phyloP scores from a whole-genome alignment of 1,284 basidiomycete species.

The Calocybe gambosa region DNA sequence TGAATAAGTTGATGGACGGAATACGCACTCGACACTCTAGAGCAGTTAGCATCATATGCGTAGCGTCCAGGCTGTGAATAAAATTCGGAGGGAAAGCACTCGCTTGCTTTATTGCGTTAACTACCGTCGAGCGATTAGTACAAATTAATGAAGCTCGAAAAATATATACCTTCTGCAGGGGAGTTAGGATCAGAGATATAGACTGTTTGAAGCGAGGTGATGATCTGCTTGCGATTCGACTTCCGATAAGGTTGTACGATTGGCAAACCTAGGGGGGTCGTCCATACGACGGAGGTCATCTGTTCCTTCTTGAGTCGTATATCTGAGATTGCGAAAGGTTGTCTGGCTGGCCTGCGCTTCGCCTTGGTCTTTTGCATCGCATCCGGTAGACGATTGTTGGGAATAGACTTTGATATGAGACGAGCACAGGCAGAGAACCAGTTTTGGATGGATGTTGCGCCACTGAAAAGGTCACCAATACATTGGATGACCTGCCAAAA shows the following conservation, averaged over 20 bases:
- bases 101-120: constrained; percentile 85
- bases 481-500: constrained; percentile 56
- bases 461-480: constrained; percentile 91
- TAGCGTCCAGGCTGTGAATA: constrained; percentile 96
- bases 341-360: constrained; percentile 2
- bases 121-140: constrained; percentile 28
- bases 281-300: constrained; percentile 97
- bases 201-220: constrained; percentile 87
- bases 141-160: background rate
- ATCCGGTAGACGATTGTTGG: constrained; percentile 63
- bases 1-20: too few relatives aligned
- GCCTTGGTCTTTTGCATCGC: constrained; percentile 29
- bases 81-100: constrained; percentile 99
- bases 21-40: constrained; percentile 73
- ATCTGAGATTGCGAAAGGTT: constrained; percentile 17
- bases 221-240: constrained; percentile 74
- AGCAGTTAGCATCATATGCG: constrained; percentile 99
- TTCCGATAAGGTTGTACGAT: constrained; percentile 97
- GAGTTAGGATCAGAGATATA: constrained; percentile 87
- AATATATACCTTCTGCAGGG: constrained; percentile 55
- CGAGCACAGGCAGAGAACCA: constrained; percentile 86
- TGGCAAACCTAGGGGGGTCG: constrained; percentile 88
- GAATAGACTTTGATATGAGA: constrained; percentile 86
- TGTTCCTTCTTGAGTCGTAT: constrained; percentile 72
- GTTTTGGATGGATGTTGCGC: constrained; percentile 86